These are phyloP conservation scores for Dalbergia cultrata DNA, from an alignment of 306 rosid genomes.

Conservation along the genomic window DNA sequence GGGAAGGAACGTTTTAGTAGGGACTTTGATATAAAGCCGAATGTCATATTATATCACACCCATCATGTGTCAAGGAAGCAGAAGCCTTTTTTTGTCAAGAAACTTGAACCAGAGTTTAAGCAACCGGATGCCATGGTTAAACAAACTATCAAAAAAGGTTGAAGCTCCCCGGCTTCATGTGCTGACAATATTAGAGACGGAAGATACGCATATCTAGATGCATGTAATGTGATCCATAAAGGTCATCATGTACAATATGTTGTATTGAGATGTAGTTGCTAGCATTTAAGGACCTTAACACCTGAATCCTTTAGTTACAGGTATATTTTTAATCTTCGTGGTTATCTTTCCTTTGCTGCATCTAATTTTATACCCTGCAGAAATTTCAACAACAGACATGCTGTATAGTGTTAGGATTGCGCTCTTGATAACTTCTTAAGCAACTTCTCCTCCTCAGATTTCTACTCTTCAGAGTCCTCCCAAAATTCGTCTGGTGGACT, in stretches of 20 bases:
- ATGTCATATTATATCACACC: conserved; percentile 63
- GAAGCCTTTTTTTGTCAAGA: conserved; percentile 2
- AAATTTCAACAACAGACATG: neutral
- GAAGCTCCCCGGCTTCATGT: neutral
- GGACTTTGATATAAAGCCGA: conserved; percentile 60
- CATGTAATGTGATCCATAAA: neutral
- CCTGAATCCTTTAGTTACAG: neutral
- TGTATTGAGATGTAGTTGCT: conserved; percentile 13
- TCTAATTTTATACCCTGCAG: neutral
- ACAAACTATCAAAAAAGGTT: neutral
- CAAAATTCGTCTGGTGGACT: neutral
- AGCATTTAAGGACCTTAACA: conserved; percentile 3
- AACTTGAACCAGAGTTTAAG: conserved; percentile 12
- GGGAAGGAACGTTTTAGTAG: conserved; percentile 50
- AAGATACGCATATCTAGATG: neutral
- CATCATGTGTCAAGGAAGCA: conserved; percentile 35
- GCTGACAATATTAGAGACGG: neutral
- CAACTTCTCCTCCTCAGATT: neutral
- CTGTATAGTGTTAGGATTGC: neutral
- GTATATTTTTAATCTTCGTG: neutral
- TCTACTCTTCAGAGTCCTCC: neutral
- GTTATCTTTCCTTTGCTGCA: conserved; percentile 13
- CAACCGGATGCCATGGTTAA: conserved; percentile 22
- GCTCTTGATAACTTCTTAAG: conserved; percentile 4
- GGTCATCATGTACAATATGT: conserved; percentile 13